A percentile compares a stretch with the other conserved stretches of the same genome.
These are phyloP conservation scores for Oldenlandia corymbosa DNA, from an alignment of 257 asterid species.

Conservation along the genomic window DNA sequence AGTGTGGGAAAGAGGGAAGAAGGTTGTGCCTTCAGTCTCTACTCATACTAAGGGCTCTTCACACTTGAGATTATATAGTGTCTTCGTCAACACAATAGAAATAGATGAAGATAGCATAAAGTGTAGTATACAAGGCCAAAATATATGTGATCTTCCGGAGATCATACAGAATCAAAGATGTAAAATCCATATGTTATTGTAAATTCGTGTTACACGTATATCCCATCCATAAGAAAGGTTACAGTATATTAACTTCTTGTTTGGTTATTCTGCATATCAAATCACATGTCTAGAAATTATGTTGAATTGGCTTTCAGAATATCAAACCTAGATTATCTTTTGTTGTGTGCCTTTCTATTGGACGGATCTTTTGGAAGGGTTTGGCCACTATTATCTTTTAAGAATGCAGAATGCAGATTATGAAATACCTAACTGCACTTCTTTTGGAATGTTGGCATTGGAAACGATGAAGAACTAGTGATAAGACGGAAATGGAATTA, in stretches of 20 bases:
- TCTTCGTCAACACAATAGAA: slow-evolving; percentile 22
- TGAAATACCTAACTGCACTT: too few species aligned
- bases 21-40: slow-evolving; percentile 86
- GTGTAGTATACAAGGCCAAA: slow-evolving; percentile 21
- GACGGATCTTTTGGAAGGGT: too few species aligned
- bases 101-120: slow-evolving; percentile 29
- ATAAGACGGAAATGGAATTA: too few species aligned
- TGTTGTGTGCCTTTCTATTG: neutral
- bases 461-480: too few species aligned
- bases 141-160: slow-evolving; percentile 19
- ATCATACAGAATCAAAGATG: slow-evolving; percentile 15
- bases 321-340: neutral
- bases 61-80: slow-evolving; percentile 7
- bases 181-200: slow-evolving; percentile 8
- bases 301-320: neutral
- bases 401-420: neutral
- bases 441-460: too few species aligned
- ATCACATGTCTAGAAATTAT: neutral
- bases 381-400: too few species aligned
- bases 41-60: slow-evolving; percentile 28
- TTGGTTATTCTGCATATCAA: neutral
- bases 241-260: neutral
- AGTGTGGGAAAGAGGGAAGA: slow-evolving; percentile 77
- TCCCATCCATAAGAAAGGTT: neutral
- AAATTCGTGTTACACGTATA: slow-evolving; percentile 10